Conservation (phyloP, 2,329 filamentous ascomycete genomes). For the Beauveria brongniartii region DNA sequence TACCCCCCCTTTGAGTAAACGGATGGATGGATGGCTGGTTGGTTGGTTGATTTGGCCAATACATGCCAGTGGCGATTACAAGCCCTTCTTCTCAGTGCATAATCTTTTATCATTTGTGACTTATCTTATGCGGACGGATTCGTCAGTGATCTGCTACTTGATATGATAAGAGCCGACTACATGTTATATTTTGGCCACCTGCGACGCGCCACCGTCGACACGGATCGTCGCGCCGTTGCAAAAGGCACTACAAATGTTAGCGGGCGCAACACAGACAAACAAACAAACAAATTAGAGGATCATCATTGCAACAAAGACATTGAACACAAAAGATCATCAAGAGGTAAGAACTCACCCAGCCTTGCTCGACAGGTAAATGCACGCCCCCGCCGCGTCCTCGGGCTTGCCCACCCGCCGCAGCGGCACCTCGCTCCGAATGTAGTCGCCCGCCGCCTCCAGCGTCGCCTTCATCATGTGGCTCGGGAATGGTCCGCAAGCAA, state of each 20-base stretch:
- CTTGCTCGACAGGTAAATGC: slow-evolving; percentile 59
- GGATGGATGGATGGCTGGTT: background rate
- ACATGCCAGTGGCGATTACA: background rate
- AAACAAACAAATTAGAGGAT: too few species aligned
- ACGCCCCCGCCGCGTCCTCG: slow-evolving; percentile 63
- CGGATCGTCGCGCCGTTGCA: slow-evolving; percentile 58
- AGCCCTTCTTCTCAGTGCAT: background rate
- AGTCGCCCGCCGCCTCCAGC: slow-evolving; percentile 45
- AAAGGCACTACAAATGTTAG: slow-evolving; percentile 32
- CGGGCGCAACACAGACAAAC: background rate
- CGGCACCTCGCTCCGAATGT: slow-evolving; percentile 51
- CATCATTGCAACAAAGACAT: background rate
- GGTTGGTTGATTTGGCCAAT: background rate
- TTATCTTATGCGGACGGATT: background rate
- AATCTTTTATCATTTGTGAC: background rate
- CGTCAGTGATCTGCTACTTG: background rate
- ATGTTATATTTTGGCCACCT: slow-evolving; percentile 37
- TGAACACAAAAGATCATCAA: background rate
- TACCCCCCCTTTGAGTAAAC: background rate
- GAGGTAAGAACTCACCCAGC: slow-evolving; percentile 41
- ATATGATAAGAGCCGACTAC: background rate
- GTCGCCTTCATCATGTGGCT: slow-evolving; percentile 61
- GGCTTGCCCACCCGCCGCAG: slow-evolving; percentile 58
- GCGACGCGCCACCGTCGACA: slow-evolving; percentile 49
- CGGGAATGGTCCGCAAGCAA: slow-evolving; percentile 65